Base-by-base conservation (phyloP, 805 yeast species). In the Kregervanrija pseudodelftensis region DNA sequence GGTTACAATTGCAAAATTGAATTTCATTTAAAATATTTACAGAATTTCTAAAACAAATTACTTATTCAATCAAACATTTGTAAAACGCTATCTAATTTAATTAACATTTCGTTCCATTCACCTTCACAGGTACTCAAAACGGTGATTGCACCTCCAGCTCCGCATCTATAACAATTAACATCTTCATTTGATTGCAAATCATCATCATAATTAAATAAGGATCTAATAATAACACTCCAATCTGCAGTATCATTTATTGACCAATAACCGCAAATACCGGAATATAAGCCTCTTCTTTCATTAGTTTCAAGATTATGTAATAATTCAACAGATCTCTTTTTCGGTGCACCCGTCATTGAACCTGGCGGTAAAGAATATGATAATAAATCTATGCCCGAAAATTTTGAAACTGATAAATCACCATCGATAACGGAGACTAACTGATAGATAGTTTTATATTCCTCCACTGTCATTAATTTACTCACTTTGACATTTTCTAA, bases 301-400 rank as follows among this genome's bases (percentile, higher is more conserved):
- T 65, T 72, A 10, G 63, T 53, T 54, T 84, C 93, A 5, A 84
- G 61, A 0, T 60, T 58, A 48, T 82, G 85, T 30, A 93, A 68
- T 4, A 95, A 61, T 61, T 91, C 93, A 5, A 93, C 95, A 0
- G 96, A 87, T 47, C 96, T 74, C 54, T 82, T 85, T 66, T 93
- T 93, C 2, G 99, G 99, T 0, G 99, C 99, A 3, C 99, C 99
- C 0, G 99, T 93, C 99, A 93, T 93, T 1, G 98, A 91, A 0
- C 99, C 99, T 0, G 99, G 96, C 3, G 99, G 99, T 33, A 95
- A 67, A 0, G 96, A 79, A 47, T 78, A 78, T 15, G 79, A 74
- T 11, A 93, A 70, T 2, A 91, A 68, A 59, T 93, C 98, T 17
- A 90, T 67, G 0, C 98, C 99, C 11, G 73, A 67, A 52, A 73